Percentiles rank a stretch among this genome's conserved stretches.
phyloP scores from a whole-genome alignment of 129 eudicot genomes.

The Lactuca saligna region DNA sequence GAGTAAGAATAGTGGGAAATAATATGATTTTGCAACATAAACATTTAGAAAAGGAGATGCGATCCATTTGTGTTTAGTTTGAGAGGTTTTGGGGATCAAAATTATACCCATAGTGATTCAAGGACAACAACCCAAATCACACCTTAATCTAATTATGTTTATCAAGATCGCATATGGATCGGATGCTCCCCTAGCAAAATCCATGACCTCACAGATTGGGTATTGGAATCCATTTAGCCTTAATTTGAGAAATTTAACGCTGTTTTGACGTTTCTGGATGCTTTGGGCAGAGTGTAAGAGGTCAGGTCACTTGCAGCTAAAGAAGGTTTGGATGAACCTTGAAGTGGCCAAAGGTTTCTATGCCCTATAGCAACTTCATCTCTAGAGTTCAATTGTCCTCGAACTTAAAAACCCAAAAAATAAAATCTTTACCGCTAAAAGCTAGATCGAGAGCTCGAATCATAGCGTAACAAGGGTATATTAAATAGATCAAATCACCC shows the following conservation, averaged over 20 bases:
- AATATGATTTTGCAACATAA: too few relatives aligned
- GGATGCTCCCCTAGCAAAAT: neutral
- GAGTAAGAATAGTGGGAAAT: neutral
- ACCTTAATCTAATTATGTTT: too few relatives aligned
- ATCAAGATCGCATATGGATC: too few relatives aligned
- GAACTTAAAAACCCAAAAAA: neutral
- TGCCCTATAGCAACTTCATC: conserved; percentile 15
- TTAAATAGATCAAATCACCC: conserved; percentile 3
- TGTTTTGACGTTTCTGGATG: neutral
- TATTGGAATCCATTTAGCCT: conserved; percentile 4
- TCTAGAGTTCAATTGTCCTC: neutral
- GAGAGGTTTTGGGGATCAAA: neutral
- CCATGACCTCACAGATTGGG: neutral
- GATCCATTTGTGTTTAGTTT: neutral
- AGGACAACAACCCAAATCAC: too few relatives aligned
- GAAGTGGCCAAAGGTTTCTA: neutral
- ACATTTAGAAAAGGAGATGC: too few relatives aligned
- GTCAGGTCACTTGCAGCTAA: too few relatives aligned
- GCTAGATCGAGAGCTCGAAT: conserved; percentile 8
- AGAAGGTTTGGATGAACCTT: neutral
- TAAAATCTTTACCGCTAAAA: neutral
- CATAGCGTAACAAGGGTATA: neutral
- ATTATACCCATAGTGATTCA: too few relatives aligned
- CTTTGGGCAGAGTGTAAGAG: neutral
- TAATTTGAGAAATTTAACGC: neutral